Evolutionary conservation across 73 alveolate genomes (phyloP).

Genomic region (Breviolum minutum): DNA sequence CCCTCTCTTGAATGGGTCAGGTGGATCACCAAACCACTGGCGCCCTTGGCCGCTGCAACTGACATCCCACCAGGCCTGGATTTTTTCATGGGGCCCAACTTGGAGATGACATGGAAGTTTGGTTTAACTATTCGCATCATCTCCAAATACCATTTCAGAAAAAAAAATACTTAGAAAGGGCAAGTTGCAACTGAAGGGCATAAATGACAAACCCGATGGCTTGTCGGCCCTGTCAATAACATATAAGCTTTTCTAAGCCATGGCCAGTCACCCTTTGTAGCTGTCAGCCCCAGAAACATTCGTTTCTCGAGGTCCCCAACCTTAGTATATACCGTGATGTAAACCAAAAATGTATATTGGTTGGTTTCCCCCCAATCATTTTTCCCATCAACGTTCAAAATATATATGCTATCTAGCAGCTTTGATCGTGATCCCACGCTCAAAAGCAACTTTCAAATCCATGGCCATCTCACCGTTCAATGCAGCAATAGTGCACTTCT

Average conservation of each 20-base stretch:
- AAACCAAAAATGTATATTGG: no score
- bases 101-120: no score
- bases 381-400: neutral
- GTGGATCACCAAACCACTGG: neutral
- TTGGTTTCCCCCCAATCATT: neutral
- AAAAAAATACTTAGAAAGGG: no score
- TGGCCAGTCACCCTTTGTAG: slow-evolving; percentile 25
- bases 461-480: neutral
- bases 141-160: no score
- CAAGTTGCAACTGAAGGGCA: no score
- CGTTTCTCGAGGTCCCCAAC: neutral
- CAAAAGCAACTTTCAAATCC: neutral
- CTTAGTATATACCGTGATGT: neutral
- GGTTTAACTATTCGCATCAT: no score
- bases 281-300: neutral
- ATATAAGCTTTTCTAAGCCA: neutral
- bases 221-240: neutral
- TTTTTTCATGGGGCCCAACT: neutral
- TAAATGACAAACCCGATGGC: neutral
- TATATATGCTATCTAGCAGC: neutral
- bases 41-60: neutral
- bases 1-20: neutral
- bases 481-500: neutral
- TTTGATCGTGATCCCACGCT: neutral
- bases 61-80: slow-evolving; percentile 61